Percentiles rank a stretch among this genome's conserved stretches.
Conservation (phyloP, 768 basidiomycete genomes). For the Phanerodontia chrysosporium region DNA sequence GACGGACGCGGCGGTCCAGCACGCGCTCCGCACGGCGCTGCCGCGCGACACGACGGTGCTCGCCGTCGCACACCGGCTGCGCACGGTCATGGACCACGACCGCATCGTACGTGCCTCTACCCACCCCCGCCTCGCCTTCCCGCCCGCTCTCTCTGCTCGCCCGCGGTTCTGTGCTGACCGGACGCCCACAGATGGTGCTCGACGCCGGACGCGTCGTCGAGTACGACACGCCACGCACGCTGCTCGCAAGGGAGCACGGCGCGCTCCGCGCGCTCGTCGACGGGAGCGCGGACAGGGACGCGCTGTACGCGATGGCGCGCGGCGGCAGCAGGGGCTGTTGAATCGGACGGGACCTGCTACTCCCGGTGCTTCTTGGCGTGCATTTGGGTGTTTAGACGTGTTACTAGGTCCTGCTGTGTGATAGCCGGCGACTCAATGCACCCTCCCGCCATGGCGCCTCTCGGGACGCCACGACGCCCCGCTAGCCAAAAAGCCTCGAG, state of each 20-base stretch:
- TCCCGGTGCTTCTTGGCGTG: no score
- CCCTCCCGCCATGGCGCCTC: no score
- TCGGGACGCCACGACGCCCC: no score
- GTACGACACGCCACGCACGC: conserved; percentile 42
- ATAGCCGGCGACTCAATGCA: no score
- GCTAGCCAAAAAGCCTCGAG: no score
- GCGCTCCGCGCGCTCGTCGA: conserved; percentile 34
- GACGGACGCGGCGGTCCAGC: conserved; percentile 51
- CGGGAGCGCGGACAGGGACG: conserved; percentile 35
- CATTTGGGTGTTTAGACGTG: no score
- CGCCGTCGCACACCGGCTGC: conserved; percentile 51
- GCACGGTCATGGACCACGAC: conserved; percentile 43
- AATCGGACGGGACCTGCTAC: no score
- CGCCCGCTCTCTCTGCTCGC: no score
- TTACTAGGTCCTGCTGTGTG: no score
- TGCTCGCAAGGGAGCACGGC: conserved; percentile 35
- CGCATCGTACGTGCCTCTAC: not conserved
- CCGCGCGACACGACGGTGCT: conserved; percentile 41
- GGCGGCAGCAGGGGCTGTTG: no score
- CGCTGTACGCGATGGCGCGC: conserved; percentile 23
- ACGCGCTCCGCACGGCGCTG: conserved; percentile 42
- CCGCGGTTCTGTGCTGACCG: not conserved
- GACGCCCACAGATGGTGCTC: conserved; percentile 41
- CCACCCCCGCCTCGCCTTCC: no score
- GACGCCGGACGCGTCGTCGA: conserved; percentile 42